These are phyloP conservation scores for Sarocladiaceae sp. DNA, from an alignment of 2,329 filamentous ascomycete species.

Conservation along the genomic window DNA sequence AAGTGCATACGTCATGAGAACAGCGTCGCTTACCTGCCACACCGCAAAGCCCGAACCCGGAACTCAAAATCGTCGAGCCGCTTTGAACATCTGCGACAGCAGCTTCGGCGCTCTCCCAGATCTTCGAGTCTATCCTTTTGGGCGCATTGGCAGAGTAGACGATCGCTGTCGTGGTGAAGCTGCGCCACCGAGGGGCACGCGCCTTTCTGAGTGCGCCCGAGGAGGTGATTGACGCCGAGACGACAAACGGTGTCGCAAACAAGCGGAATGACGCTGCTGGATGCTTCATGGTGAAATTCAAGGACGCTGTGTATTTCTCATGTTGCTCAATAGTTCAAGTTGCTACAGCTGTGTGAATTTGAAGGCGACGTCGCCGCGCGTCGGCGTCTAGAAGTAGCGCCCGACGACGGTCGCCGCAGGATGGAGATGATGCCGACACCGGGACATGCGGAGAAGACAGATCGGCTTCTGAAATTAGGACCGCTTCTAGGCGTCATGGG, in stretches of 20 bases:
- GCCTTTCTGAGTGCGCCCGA: not conserved
- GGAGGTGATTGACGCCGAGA: conserved; percentile 1
- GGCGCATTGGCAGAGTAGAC: conserved; percentile 1
- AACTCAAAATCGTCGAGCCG: conserved; percentile 64
- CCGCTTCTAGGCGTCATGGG: too few species aligned
- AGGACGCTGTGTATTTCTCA: too few species aligned
- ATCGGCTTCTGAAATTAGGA: too few species aligned
- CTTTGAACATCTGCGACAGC: conserved; percentile 66
- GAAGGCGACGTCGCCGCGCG: not conserved
- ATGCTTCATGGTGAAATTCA: not conserved
- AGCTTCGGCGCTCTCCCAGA: conserved; percentile 52
- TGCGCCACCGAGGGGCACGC: not conserved
- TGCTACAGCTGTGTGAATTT: not conserved
- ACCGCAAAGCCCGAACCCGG: conserved; percentile 77
- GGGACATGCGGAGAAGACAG: too few species aligned
- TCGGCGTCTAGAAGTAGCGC: conserved; percentile 1
- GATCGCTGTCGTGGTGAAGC: not conserved
- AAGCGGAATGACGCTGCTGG: conserved; percentile 2
- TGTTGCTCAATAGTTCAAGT: too few species aligned
- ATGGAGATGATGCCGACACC: too few species aligned
- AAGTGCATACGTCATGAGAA: conserved; percentile 18
- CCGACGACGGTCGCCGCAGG: too few species aligned
- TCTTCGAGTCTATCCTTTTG: conserved; percentile 35
- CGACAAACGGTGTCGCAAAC: not conserved
- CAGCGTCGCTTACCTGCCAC: too few species aligned